Percentiles rank a stretch among this genome's conserved stretches.
These are phyloP conservation scores for Fistulifera solaris DNA, from an alignment of 108 stramenopile species.

Conservation along the genomic window DNA sequence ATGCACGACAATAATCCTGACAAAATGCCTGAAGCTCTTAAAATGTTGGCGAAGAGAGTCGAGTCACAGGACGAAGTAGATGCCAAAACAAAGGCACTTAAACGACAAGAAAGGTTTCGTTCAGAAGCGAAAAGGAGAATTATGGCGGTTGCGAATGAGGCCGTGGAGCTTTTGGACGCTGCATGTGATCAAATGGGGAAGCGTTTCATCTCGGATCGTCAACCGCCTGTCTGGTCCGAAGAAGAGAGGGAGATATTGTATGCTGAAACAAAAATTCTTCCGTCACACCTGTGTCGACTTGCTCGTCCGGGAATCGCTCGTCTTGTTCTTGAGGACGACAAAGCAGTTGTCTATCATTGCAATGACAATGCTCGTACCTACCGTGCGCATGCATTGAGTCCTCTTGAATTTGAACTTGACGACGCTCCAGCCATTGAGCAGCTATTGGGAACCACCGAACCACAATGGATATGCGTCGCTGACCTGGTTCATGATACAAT, in stretches of 20 bases:
- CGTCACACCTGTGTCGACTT: conserved; percentile 67
- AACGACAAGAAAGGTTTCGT: conserved; percentile 41
- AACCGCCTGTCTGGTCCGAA: conserved; percentile 77
- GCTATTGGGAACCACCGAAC: conserved; percentile 81
- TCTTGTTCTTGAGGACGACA: conserved; percentile 84
- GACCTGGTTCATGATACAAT: conserved; percentile 83
- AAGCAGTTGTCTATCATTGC: conserved; percentile 94
- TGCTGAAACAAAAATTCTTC: conserved; percentile 45
- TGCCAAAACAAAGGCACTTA: conserved; percentile 7
- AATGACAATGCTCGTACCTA: conserved; percentile 84
- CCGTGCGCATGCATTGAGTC: conserved; percentile 79
- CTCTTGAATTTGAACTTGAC: conserved; percentile 96
- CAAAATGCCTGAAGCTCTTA: conserved; percentile 57
- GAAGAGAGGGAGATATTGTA: conserved; percentile 39
- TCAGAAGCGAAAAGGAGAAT: conserved; percentile 72
- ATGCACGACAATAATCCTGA: conserved; percentile 54
- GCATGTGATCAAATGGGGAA: conserved; percentile 92
- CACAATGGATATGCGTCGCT: conserved; percentile 76
- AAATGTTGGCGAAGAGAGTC: conserved; percentile 24
- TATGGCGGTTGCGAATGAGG: conserved; percentile 67
- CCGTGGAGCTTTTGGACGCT: conserved; percentile 77
- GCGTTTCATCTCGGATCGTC: conserved; percentile 85
- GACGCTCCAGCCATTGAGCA: conserved; percentile 93
- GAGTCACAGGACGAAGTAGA: conserved; percentile 17
- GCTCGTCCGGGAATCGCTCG: conserved; percentile 84